Evolutionary conservation across 179 eudicot species (phyloP).

Genomic region (Spinacia oleracea): DNA sequence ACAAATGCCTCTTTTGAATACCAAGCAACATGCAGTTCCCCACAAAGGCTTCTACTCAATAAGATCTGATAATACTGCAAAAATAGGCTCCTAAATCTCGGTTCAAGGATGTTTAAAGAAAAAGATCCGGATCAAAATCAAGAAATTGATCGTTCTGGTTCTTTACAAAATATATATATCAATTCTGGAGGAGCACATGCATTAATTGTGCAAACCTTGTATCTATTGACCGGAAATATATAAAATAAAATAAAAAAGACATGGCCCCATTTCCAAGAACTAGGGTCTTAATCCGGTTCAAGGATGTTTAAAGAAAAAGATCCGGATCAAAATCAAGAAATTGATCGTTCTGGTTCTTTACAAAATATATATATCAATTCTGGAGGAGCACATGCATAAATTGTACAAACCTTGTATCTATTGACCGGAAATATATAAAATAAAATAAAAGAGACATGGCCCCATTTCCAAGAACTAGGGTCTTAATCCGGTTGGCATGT

Average conservation of each 20-base stretch:
- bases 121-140: neutral
- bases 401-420: neutral
- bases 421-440: neutral
- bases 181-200: neutral
- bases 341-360: neutral
- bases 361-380: neutral
- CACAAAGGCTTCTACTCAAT: neutral
- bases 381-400: neutral
- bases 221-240: neutral
- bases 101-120: neutral
- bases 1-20: neutral
- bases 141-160: neutral
- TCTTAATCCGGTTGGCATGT: constrained; percentile 4
- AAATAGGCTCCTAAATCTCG: neutral
- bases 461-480: neutral
- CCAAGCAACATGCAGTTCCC: neutral
- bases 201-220: neutral
- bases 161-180: neutral
- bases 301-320: neutral
- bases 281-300: neutral
- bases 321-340: neutral
- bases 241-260: neutral
- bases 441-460: neutral
- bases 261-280: neutral
- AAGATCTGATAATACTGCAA: neutral